Base-by-base conservation (phyloP, 2,329 filamentous ascomycete genomes). In the Trichoderma lentiforme region DNA sequence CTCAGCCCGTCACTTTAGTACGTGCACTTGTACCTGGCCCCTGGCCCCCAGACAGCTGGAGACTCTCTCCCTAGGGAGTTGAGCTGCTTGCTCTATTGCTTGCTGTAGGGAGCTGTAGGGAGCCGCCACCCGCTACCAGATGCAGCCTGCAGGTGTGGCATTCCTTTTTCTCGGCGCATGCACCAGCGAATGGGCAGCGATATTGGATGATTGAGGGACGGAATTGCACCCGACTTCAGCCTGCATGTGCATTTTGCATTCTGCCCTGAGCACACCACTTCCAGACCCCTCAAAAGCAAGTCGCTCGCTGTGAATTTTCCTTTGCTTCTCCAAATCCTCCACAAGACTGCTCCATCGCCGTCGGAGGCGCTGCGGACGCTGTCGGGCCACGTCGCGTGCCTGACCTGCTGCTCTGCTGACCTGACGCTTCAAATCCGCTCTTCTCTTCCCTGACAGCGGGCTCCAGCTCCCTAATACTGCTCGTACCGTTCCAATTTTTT, bases 321-420 rank as follows among this genome's bases (percentile, higher is more conserved):
- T 60, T 15, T 36, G 26, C 56, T 58, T 34, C 34, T 39, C 47
- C 51, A 67, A 67, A 39, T 8, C 47, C 30, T 57, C 47, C 47
- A n/a, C n/a, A 47, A 47, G 63, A 68, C 65, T 60, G 53, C 53
- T 36, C 64, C 65, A 60, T 60, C 56, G 65, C 65, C 24, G 65
- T 68, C 34, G 21, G 53, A 68, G 67, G 67, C 67, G 67, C 57
- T 63, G 67, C 43, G 34, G 39, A 56, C 68, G 28, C 70, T 71
- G 70, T 60, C 62, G 61, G 68, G 70, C 70, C 51, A 57, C 26
- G 58, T 56, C 58, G 58, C 67, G 58, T 63, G 57, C 67, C 67
- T 71, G 53, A 18, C 15, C 15, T 18, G 14, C 18, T 47, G 43
- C n/a, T n/a, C 36, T 61, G 62, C 70, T 67, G 53, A 66, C 62